Evolutionary conservation across 1,284 basidiomycete genomes (phyloP), one percentile per base, ranked within the genome.

Genomic region (Ceratobasidium theobromae): DNA sequence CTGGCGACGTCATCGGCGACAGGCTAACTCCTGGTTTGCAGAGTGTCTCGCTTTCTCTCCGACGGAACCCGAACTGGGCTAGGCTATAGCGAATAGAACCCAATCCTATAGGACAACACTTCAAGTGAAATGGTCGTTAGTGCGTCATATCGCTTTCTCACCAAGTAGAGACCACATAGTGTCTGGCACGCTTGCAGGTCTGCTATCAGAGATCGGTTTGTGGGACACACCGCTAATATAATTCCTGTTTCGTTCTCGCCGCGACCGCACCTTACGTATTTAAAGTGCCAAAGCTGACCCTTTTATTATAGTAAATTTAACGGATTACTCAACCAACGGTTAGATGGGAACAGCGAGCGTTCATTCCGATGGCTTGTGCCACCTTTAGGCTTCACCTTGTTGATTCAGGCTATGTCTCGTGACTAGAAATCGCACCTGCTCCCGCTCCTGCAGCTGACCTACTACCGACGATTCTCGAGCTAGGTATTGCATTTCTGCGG

Each of bases 31-130:
- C 38, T 55, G 14, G 12, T 16, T 25, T 33, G 53, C 6, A 33
- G 27, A 33, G 5, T 9, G 16, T 1, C 1, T 27, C 1, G 1
- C 16, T 27, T 46, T 38, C 21, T 48, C 12, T 23, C 9, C 16
- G 48, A 40, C 18, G 11, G 48, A 14, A 35, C 8, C 25, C 54
- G 40, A 11, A 9, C n/a, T n/a, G n/a, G n/a, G n/a, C n/a, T 23
- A 46, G 45, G 43, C 25, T 48, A 25, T 16, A 2, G 14, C 0
- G 43, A 49, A 21, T 25, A 25, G 0, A 60, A 27, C 18, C 41
- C 35, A 5, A 41, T 32, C 25, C 6, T 60, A 8, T 60, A 32
- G 57, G 57, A 60, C n/a, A n/a, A n/a, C n/a, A n/a, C n/a, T 33
- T 41, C 57, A 25, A 16, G 38, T 9, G 35, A 23, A 32, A 45